These are phyloP conservation scores for Tilletia indica DNA, from an alignment of 1,284 basidiomycete species.

Conservation along the genomic window DNA sequence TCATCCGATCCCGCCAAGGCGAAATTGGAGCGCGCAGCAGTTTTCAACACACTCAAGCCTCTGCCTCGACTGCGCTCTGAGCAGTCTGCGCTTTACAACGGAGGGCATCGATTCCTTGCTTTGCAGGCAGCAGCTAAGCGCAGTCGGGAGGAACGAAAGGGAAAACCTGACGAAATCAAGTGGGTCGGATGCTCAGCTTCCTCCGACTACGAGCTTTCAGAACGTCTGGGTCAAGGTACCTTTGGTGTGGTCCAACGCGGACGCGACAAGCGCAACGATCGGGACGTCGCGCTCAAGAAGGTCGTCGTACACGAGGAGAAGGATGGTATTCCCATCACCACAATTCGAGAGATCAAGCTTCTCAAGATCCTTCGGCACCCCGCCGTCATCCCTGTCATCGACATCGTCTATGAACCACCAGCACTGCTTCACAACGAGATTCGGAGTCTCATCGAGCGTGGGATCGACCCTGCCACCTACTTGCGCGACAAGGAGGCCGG, in stretches of 20 bases:
- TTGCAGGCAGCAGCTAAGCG: not conserved
- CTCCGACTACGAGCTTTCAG: constrained; percentile 41
- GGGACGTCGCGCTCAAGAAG: constrained; percentile 81
- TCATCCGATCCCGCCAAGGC: not conserved
- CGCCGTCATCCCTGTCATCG: constrained; percentile 80
- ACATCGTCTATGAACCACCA: constrained; percentile 70
- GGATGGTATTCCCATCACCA: constrained; percentile 85
- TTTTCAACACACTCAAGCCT: not conserved
- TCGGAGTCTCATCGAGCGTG: constrained; percentile 27
- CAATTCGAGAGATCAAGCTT: constrained; percentile 96
- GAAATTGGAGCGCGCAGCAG: not conserved
- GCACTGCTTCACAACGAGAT: constrained; percentile 11
- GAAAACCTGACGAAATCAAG: not conserved
- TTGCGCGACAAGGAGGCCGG: not conserved
- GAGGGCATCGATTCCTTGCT: not conserved
- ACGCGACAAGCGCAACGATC: constrained; percentile 59
- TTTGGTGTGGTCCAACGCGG: constrained; percentile 57
- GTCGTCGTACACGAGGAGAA: constrained; percentile 95
- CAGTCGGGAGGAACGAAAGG: not conserved
- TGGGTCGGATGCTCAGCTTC: constrained; percentile 1
- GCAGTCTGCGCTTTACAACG: not conserved
- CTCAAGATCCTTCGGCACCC: constrained; percentile 83
- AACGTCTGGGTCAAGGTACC: constrained; percentile 52
- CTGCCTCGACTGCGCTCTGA: not conserved
- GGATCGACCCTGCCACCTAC: constrained; percentile 19